phyloP scores from a whole-genome alignment of 2,329 filamentous ascomycete genomes.

The Cladosporium velox region DNA sequence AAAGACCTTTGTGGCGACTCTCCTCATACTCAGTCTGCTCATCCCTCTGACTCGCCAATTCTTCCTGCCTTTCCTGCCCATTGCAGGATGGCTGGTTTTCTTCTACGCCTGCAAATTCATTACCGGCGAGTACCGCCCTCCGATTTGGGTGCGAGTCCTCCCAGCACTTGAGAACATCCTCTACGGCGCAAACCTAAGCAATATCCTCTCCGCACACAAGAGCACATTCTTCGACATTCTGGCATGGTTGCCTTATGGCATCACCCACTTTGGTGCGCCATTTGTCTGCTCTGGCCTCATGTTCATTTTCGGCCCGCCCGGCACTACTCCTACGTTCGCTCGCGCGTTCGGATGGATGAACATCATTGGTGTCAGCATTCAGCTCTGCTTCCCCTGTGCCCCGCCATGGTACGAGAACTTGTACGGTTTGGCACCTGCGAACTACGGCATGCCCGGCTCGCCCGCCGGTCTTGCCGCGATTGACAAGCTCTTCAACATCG shows the following conservation, averaged over 20 bases:
- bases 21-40: constrained; percentile 69
- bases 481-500: constrained; percentile 84
- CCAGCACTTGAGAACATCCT: constrained; percentile 94
- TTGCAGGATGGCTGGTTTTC: constrained; percentile 83
- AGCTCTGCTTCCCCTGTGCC: constrained; percentile 88
- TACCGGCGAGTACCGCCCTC: constrained; percentile 80
- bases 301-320: constrained; percentile 86
- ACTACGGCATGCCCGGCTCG: constrained; percentile 87
- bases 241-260: constrained; percentile 90
- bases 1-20: constrained; percentile 71
- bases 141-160: constrained; percentile 93
- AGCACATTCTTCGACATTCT: constrained; percentile 80
- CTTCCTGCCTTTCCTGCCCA: constrained; percentile 81
- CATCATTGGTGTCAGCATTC: constrained; percentile 81
- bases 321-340: constrained; percentile 80
- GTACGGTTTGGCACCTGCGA: constrained; percentile 85
- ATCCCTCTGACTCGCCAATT: constrained; percentile 88
- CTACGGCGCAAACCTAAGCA: constrained; percentile 93
- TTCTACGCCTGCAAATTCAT: constrained; percentile 95
- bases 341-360: constrained; percentile 92
- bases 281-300: constrained; percentile 75
- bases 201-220: constrained; percentile 89
- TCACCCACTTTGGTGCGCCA: constrained; percentile 86
- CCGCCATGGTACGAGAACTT: constrained; percentile 97
- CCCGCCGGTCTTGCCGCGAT: constrained; percentile 87